These are phyloP conservation scores for Blastobotrys apis DNA, from an alignment of 1,139 yeast genomes.

Conservation along the genomic window DNA sequence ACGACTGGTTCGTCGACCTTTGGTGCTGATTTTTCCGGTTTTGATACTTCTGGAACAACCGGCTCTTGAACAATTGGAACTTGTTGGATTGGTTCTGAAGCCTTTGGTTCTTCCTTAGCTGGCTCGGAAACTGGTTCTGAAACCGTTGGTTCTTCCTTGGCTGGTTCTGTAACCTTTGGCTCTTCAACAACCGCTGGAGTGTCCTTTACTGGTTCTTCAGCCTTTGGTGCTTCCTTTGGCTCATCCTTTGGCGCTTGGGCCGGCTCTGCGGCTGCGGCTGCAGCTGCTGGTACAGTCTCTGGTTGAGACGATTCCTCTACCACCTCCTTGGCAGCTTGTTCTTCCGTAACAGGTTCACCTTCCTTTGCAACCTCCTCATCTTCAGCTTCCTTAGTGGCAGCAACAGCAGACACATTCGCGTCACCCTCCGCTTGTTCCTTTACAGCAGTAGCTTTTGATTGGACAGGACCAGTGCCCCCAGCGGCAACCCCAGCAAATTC, in stretches of 20 bases:
- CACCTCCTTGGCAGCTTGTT: not conserved
- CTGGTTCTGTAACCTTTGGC: conserved; percentile 4
- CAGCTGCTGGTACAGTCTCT: not conserved
- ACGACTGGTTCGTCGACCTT: conserved; percentile 9
- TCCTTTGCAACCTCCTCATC: conserved; percentile 8
- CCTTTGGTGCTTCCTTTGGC: conserved; percentile 11
- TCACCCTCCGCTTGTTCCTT: not conserved
- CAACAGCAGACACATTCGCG: conserved; percentile 9
- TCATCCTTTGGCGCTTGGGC: conserved; percentile 6
- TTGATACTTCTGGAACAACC: conserved; percentile 1
- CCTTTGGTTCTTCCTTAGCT: conserved; percentile 9
- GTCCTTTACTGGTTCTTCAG: conserved; percentile 9
- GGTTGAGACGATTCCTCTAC: not conserved
- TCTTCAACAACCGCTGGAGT: conserved; percentile 8
- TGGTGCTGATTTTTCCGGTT: conserved; percentile 6
- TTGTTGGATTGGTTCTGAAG: too few species aligned
- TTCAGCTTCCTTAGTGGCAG: conserved; percentile 1
- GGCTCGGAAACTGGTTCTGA: conserved; percentile 10
- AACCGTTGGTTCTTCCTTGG: conserved; percentile 10
- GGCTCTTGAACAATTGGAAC: conserved; percentile 11
- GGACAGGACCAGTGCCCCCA: not conserved
- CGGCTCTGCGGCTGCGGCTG: not conserved
- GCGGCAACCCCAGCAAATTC: conserved; percentile 3
- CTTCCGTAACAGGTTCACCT: conserved; percentile 1
- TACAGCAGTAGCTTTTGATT: not conserved